phyloP scores from a whole-genome alignment of 768 basidiomycete genomes.

The Cytidiella melzeri region DNA sequence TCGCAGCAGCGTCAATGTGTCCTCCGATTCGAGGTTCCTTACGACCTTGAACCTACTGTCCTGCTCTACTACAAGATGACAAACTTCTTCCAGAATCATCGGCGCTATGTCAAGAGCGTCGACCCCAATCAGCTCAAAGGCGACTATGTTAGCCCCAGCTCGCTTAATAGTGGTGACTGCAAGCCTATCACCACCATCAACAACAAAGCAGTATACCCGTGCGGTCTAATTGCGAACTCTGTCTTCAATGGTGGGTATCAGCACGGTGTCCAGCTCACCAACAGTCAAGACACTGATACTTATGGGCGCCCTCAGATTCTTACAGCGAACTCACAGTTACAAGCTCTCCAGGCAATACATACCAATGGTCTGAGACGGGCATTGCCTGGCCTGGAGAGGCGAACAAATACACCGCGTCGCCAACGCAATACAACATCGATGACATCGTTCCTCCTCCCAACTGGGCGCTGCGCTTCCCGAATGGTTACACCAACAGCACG shows the following conservation, averaged over 20 bases:
- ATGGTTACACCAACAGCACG: conserved; percentile 58
- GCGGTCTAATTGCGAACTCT: conserved; percentile 96
- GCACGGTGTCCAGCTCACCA: not conserved
- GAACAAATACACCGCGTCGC: conserved; percentile 76
- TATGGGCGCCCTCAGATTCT: conserved; percentile 51
- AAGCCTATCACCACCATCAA: conserved; percentile 60
- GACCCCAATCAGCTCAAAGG: conserved; percentile 84
- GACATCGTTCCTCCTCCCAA: conserved; percentile 87
- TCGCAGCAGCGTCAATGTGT: conserved; percentile 52
- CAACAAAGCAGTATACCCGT: conserved; percentile 76
- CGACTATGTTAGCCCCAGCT: conserved; percentile 38
- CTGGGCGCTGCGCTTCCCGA: conserved; percentile 70
- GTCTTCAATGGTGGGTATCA: conserved; percentile 77
- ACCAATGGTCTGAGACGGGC: conserved; percentile 66
- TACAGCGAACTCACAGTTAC: conserved; percentile 55
- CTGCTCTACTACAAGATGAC: conserved; percentile 96
- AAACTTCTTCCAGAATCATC: conserved; percentile 98
- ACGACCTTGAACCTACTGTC: conserved; percentile 65
- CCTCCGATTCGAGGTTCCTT: conserved; percentile 79
- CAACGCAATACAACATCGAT: conserved; percentile 54
- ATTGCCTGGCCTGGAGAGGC: conserved; percentile 97
- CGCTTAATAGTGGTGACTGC: conserved; percentile 73
- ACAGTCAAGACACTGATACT: not conserved
- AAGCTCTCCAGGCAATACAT: conserved; percentile 41
- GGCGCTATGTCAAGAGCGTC: conserved; percentile 91